A percentile compares a stretch with the other conserved stretches of the same genome.
Conservation (phyloP, 768 basidiomycete species). For the Holtermannia corniformis region DNA sequence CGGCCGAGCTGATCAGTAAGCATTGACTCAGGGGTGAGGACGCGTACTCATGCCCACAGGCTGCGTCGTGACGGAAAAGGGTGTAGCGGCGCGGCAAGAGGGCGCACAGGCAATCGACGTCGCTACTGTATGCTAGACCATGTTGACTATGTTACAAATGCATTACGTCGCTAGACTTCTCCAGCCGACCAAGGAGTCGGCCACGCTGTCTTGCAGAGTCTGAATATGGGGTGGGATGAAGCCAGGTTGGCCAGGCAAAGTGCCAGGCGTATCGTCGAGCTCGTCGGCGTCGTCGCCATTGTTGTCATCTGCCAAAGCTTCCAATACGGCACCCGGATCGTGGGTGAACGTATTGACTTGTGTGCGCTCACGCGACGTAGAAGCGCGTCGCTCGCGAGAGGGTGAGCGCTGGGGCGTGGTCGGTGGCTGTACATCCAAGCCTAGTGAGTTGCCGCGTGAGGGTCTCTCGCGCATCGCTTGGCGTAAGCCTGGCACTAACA, state of each 20-base stretch:
- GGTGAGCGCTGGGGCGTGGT: background rate
- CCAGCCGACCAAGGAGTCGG: conserved; percentile 24
- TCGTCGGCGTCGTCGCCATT: conserved; percentile 15
- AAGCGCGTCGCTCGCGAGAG: conserved; percentile 7
- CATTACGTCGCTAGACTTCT: conserved; percentile 25
- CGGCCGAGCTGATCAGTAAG: conserved; percentile 83
- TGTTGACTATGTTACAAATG: conserved; percentile 10
- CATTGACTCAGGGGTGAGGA: conserved; percentile 23
- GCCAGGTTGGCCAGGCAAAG: conserved; percentile 20
- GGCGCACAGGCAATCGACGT: conserved; percentile 59
- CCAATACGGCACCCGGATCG: conserved; percentile 37
- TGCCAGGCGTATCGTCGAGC: conserved; percentile 16
- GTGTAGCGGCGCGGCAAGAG: conserved; percentile 65
- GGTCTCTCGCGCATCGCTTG: conserved; percentile 26
- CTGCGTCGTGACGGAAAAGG: conserved; percentile 78
- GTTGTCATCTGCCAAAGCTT: conserved; percentile 22
- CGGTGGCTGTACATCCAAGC: conserved; percentile 4
- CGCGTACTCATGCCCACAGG: conserved; percentile 10
- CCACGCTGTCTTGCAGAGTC: conserved; percentile 11
- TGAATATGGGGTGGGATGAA: conserved; percentile 38
- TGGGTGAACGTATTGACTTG: conserved; percentile 19
- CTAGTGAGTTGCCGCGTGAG: conserved; percentile 11
- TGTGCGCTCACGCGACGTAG: conserved; percentile 22
- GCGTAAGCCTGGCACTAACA: conserved; percentile 34
- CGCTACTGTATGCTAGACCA: conserved; percentile 48